A percentile compares a stretch with the other conserved stretches of the same genome.
Conservation (phyloP, 352 stramenopile genomes). For the Thalassiosira mediterranea region DNA sequence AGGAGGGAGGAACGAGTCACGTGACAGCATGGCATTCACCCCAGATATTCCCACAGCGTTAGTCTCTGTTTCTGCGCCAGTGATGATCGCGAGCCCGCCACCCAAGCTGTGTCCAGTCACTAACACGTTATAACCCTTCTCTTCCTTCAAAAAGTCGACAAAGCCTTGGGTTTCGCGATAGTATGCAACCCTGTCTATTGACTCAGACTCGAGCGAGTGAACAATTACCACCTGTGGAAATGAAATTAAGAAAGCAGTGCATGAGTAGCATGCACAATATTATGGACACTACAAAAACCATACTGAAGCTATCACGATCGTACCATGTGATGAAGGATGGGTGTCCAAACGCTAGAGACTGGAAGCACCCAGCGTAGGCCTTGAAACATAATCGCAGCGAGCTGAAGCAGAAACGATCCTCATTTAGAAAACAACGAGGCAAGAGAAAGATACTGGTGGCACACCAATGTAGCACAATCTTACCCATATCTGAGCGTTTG, state of each 20-base stretch:
- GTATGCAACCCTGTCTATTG: constrained; percentile 54
- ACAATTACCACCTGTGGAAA: constrained; percentile 18
- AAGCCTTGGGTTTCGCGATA: constrained; percentile 60
- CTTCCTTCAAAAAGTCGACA: constrained; percentile 50
- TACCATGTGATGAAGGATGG: constrained; percentile 61
- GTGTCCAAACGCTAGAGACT: constrained; percentile 59
- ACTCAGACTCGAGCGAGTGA: constrained; percentile 33
- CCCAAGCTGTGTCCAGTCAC: constrained; percentile 73
- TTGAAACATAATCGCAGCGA: constrained; percentile 73
- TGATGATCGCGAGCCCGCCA: constrained; percentile 69
- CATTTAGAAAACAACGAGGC: too few species aligned
- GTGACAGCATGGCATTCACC: constrained; percentile 70
- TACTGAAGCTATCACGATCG: neutral
- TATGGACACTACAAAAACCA: neutral
- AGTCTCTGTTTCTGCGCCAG: constrained; percentile 61
- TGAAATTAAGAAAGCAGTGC: too few species aligned
- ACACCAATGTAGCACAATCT: too few species aligned
- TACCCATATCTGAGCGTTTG: constrained; percentile 78
- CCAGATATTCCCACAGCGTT: constrained; percentile 70
- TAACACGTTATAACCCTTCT: constrained; percentile 27
- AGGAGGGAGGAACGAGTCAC: constrained; percentile 58
- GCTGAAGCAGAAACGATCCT: too few species aligned
- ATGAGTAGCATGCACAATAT: too few species aligned
- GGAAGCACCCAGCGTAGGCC: constrained; percentile 65
- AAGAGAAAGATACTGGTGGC: too few species aligned